Conservation (phyloP, 2,329 filamentous ascomycete genomes). For the Cercospora zeina region DNA sequence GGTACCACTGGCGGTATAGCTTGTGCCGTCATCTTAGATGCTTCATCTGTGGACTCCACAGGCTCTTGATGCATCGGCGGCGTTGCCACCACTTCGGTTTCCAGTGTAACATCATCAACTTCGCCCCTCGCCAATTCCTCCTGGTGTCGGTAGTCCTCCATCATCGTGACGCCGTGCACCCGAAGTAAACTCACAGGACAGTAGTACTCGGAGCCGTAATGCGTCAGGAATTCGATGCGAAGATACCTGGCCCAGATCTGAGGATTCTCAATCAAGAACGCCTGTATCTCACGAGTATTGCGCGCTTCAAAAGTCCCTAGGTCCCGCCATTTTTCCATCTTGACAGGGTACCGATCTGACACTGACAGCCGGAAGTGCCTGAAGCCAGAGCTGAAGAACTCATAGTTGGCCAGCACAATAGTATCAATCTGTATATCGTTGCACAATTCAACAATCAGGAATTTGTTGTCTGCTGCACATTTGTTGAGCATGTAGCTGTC, state of each 20-base stretch:
- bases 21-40: conserved; percentile 16
- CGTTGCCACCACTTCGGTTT: conserved; percentile 24
- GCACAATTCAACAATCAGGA: conserved; percentile 90
- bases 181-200: conserved; percentile 88
- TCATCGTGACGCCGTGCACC: conserved; percentile 89
- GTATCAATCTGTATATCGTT: conserved; percentile 87
- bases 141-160: conserved; percentile 91
- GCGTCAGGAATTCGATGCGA: conserved; percentile 84
- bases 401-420: conserved; percentile 94
- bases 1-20: conserved; percentile 17
- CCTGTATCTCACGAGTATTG: conserved; percentile 90
- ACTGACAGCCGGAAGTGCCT: conserved; percentile 88
- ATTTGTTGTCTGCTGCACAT: conserved; percentile 84
- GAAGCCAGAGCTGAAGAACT: conserved; percentile 98
- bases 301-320: conserved; percentile 85
- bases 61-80: conserved; percentile 23
- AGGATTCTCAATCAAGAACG: conserved; percentile 90
- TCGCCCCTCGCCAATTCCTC: conserved; percentile 64
- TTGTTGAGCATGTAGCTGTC: conserved; percentile 97
- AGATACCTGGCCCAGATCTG: conserved; percentile 95
- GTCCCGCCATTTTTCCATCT: conserved; percentile 86
- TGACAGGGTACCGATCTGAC: conserved; percentile 91
- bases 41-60: conserved; percentile 21
- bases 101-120: conserved; percentile 53
- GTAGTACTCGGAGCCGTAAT: conserved; percentile 96